phyloP scores from a whole-genome alignment of 2,329 filamentous ascomycete species.

The Aspergillus fructus region DNA sequence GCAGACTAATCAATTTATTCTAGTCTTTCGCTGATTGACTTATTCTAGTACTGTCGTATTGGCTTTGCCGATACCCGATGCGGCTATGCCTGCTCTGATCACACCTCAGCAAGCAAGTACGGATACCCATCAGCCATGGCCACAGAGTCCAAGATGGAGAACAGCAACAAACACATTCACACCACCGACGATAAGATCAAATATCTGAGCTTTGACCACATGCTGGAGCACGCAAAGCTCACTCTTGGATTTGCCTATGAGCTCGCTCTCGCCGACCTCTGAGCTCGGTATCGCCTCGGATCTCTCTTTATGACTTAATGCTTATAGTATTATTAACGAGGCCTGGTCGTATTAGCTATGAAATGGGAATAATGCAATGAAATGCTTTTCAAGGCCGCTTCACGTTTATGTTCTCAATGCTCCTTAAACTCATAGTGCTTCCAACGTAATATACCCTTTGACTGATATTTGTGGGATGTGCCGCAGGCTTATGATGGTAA shows the following conservation, averaged over 20 bases:
- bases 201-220: conserved; percentile 78
- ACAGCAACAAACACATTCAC: conserved; percentile 70
- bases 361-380: neutral
- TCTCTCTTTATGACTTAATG: conserved; percentile 3
- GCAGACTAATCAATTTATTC: neutral
- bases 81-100: conserved; percentile 77
- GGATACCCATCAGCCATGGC: conserved; percentile 67
- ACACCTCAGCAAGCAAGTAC: conserved; percentile 65
- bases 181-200: conserved; percentile 70
- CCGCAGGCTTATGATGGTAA: too few species aligned
- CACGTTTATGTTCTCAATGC: too few species aligned
- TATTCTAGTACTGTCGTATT: conserved; percentile 74
- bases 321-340: conserved; percentile 4
- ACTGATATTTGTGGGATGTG: too few species aligned
- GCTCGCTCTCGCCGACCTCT: conserved; percentile 64
- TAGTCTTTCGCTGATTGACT: conserved; percentile 11
- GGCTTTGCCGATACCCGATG: conserved; percentile 85
- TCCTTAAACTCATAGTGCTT: too few species aligned
- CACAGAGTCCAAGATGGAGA: conserved; percentile 60
- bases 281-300: neutral
- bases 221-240: conserved; percentile 85
- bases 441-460: too few species aligned
- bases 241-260: conserved; percentile 82
- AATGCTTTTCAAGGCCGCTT: too few species aligned
- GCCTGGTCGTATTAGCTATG: neutral